These are phyloP conservation scores for Bipolaris gigantea DNA, from an alignment of 2,329 filamentous ascomycete genomes.

Conservation along the genomic window DNA sequence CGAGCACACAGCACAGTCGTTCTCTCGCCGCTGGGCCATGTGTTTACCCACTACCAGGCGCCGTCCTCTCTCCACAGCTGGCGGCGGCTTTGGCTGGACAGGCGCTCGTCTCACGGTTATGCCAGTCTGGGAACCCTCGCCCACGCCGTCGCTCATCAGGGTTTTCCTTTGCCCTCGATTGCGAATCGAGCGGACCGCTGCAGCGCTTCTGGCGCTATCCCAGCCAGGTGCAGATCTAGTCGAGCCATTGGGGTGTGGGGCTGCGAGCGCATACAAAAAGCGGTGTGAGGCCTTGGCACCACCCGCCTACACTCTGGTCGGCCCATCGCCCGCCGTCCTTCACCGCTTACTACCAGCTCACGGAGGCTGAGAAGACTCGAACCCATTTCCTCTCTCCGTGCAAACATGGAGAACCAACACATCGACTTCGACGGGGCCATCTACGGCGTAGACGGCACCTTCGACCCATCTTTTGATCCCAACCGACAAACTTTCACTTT, in stretches of 20 bases:
- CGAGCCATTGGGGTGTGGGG: slow-evolving; percentile 18
- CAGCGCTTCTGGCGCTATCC: slow-evolving; percentile 33
- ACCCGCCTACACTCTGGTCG: slow-evolving; percentile 14
- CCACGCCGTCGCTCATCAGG: slow-evolving; percentile 16
- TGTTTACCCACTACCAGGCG: slow-evolving; percentile 7
- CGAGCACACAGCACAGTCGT: slow-evolving; percentile 20
- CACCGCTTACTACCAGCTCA: slow-evolving; percentile 39
- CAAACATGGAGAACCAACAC: slow-evolving; percentile 49
- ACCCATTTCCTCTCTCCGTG: slow-evolving; percentile 22
- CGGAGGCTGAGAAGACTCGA: slow-evolving; percentile 40
- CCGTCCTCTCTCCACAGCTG: slow-evolving; percentile 8
- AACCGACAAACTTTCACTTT: slow-evolving; percentile 38
- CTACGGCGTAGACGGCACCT: slow-evolving; percentile 43
- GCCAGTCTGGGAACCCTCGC: slow-evolving; percentile 20
- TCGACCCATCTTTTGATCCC: slow-evolving; percentile 44
- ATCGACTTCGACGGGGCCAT: slow-evolving; percentile 43
- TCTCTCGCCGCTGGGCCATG: slow-evolving; percentile 11
- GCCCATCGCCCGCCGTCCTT: slow-evolving; percentile 29
- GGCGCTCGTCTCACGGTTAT: slow-evolving; percentile 7
- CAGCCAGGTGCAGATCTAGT: slow-evolving; percentile 16
- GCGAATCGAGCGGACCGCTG: slow-evolving; percentile 32
- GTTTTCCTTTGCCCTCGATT: slow-evolving; percentile 23
- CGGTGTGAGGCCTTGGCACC: slow-evolving; percentile 18
- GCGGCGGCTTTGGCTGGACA: slow-evolving; percentile 6
- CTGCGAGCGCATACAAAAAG: slow-evolving; percentile 15